Conservation (phyloP, 768 basidiomycete species). For the Tubosaeta sp. region DNA sequence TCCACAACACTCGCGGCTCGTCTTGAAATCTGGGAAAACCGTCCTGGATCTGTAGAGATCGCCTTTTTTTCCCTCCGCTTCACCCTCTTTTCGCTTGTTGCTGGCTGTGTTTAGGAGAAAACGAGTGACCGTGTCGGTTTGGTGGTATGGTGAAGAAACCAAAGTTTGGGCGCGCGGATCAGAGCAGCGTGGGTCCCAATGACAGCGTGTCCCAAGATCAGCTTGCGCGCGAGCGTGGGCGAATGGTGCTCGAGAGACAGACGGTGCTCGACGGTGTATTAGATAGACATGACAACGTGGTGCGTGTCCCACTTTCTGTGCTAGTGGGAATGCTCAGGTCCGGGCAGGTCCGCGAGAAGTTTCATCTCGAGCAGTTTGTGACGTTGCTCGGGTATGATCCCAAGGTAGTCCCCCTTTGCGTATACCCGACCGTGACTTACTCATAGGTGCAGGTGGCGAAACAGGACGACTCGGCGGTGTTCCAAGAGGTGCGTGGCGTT, state of each 20-base stretch:
- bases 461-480: conserved; percentile 65
- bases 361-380: conserved; percentile 82
- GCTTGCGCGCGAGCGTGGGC: conserved; percentile 36
- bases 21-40: conserved; percentile 63
- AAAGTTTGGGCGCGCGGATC: conserved; percentile 3
- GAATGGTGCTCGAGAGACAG: conserved; percentile 57
- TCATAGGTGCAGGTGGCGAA: conserved; percentile 57
- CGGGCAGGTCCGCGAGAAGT: conserved; percentile 73
- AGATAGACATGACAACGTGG: conserved; percentile 70
- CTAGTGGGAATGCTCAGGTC: neutral
- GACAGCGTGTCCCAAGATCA: conserved; percentile 13
- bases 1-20: conserved; percentile 5
- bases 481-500: conserved; percentile 54
- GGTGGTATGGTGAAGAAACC: conserved; percentile 24
- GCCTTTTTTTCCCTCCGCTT: conserved; percentile 17
- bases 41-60: conserved; percentile 67
- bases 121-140: neutral
- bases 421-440: conserved; percentile 1
- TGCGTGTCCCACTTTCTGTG: conserved; percentile 37
- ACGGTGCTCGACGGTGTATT: conserved; percentile 52
- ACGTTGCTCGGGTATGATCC: conserved; percentile 78
- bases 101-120: neutral
- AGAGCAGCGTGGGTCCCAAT: neutral
- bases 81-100: neutral
- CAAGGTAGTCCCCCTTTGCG: conserved; percentile 45